Percentiles rank a stretch among this genome's conserved stretches.
Conservation (phyloP, 176 grass and related monocot genomes). For the Oryza longistaminata region DNA sequence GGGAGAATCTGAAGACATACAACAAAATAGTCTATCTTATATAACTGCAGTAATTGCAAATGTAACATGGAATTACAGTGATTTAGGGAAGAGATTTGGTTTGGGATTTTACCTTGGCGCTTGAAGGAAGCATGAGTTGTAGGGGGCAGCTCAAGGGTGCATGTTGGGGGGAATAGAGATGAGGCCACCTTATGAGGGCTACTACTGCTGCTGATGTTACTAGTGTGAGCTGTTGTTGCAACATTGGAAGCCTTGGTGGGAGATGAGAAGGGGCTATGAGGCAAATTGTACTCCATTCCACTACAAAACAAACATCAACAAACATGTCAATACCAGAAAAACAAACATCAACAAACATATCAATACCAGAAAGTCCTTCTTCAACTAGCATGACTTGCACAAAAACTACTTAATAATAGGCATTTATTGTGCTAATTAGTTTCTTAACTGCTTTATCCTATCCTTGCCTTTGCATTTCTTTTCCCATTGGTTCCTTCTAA, state of each 20-base stretch:
- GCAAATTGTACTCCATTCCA: conserved; percentile 71
- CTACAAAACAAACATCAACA: conserved; percentile 47
- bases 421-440: conserved; percentile 32
- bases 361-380: neutral
- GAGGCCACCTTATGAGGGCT: conserved; percentile 52
- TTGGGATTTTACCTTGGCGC: conserved; percentile 64
- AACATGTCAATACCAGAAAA: conserved; percentile 35
- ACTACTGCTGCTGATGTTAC: conserved; percentile 26
- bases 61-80: too few species aligned
- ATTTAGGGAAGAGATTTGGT: neutral
- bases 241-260: conserved; percentile 54
- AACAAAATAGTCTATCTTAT: too few species aligned
- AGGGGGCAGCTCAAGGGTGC: conserved; percentile 62
- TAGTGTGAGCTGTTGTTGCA: neutral
- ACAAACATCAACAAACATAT: conserved; percentile 43
- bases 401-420: conserved; percentile 19
- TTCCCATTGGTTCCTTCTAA: conserved; percentile 18
- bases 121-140: conserved; percentile 83
- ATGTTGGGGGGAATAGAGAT: conserved; percentile 49
- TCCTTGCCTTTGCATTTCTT: neutral
- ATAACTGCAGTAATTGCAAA: too few species aligned
- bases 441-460: conserved; percentile 8
- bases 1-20: too few species aligned
- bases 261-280: conserved; percentile 77
- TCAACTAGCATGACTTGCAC: neutral